phyloP scores from a whole-genome alignment of 805 yeast species.

The Hagleromyces aurorensis region DNA sequence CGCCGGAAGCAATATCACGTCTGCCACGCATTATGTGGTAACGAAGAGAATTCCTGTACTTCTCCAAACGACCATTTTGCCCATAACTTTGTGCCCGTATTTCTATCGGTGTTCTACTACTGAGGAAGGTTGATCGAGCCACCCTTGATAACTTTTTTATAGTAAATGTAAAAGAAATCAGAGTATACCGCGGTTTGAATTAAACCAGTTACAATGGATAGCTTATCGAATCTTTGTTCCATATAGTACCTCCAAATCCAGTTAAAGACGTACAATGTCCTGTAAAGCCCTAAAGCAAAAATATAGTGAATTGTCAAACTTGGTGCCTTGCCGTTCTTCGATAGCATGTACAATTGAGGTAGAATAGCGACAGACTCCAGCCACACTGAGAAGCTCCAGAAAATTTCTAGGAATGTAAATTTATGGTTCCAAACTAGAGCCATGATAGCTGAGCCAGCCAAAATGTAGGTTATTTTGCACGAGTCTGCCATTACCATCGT shows the following conservation, averaged over 20 bases:
- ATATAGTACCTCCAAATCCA: conserved; percentile 81
- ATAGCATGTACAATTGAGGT: conserved; percentile 88
- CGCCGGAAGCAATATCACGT: no score
- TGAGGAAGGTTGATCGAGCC: conserved; percentile 65
- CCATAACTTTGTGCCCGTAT: no score
- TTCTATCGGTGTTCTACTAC: no score
- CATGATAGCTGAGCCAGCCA: conserved; percentile 52
- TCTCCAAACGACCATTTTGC: no score
- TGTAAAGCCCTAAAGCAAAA: conserved; percentile 84
- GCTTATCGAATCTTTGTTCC: conserved; percentile 55
- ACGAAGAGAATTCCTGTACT: no score
- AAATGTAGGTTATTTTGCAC: conserved; percentile 64
- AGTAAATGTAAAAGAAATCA: conserved; percentile 92
- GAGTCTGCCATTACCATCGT: conserved; percentile 59
- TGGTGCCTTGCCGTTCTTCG: conserved; percentile 82
- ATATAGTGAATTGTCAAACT: conserved; percentile 86
- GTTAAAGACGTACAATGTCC: conserved; percentile 86
- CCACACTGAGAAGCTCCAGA: conserved; percentile 92
- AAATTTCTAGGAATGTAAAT: conserved; percentile 51
- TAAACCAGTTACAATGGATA: conserved; percentile 72
- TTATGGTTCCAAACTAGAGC: conserved; percentile 59
- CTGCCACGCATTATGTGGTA: no score
- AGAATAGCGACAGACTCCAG: conserved; percentile 84
- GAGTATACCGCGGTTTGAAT: conserved; percentile 84
- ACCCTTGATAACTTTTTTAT: conserved; percentile 71